Base-by-base conservation (phyloP, 176 grass and related monocot genomes). In the Triticum monococcum region DNA sequence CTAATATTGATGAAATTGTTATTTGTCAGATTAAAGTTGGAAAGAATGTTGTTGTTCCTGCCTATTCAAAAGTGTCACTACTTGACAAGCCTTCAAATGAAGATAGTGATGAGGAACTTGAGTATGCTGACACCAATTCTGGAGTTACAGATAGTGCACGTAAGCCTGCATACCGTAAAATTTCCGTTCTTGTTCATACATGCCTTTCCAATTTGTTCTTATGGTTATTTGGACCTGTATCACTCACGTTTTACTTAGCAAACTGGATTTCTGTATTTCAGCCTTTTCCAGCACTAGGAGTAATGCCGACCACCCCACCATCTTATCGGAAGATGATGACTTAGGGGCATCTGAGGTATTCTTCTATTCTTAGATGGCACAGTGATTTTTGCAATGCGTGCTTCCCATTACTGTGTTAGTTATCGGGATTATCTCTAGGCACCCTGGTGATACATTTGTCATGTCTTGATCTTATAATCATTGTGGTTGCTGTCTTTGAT, bases 41-140 rank as follows among this genome's bases (percentile, higher is more conserved):
- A 88, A 95, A 92, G 66, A 89, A 94, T 81, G 91, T 91, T 86
- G 68, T 70, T 70, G 45, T 99, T 86, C 90, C 93, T 83, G 79
- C 90, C 62, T 91, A 99, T 85, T 99, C 97, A 54, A 99, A 94
- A 90, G 90, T 99, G 18, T 92, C 97, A 33, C 86, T 96, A 72
- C 90, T 92, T 87, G 77, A 86, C 46, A 94, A 99, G 66, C 97
- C 97, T 68, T 92, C 92, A 60, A 91, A 91, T 48, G 91, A 98
- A 91, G 96, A 98, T 71, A 98, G 96, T 8, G 93, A 96, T 80
- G 96, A 98, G 72, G 96, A 98, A 83, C 96, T 98, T 83, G 97
- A 99, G 68, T 99, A 94, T 78, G 97, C 92, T 56, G 97, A 99
- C 90, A 88, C 94, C 20, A 95, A 85, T 71, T 91, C 88, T 78